A percentile compares a stretch with the other conserved stretches of the same genome.
Conservation (phyloP, 768 basidiomycete genomes). For the Kwoniella dendrophila region DNA sequence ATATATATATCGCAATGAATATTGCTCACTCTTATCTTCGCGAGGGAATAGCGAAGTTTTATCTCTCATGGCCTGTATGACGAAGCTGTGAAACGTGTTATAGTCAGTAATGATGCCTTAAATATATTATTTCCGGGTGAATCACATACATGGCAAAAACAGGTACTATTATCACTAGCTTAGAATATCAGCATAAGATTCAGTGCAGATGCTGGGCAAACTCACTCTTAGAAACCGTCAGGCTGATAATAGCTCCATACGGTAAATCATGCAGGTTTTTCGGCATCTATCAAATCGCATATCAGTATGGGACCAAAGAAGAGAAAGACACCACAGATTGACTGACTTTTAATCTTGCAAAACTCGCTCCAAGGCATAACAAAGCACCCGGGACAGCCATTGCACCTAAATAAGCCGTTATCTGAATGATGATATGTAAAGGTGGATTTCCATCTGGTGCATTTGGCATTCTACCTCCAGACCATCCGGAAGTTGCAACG, state of each 20-base stretch:
- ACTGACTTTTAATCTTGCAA: conserved; percentile 56
- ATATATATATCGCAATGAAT: too few species aligned
- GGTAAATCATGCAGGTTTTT: conserved; percentile 57
- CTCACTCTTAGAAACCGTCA: conserved; percentile 56
- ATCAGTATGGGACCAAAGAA: neutral
- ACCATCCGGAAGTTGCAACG: conserved; percentile 54
- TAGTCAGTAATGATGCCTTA: neutral
- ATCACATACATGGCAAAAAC: conserved; percentile 54
- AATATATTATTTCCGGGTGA: neutral
- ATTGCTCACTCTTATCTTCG: conserved; percentile 54
- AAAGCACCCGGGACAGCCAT: conserved; percentile 52
- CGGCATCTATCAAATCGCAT: conserved; percentile 36
- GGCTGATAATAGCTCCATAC: conserved; percentile 55
- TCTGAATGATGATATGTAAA: conserved; percentile 58
- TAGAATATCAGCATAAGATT: neutral
- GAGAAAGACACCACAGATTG: neutral
- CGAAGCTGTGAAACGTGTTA: conserved; percentile 28
- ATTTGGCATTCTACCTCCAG: conserved; percentile 55
- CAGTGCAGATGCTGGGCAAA: neutral
- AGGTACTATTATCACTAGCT: conserved; percentile 58
- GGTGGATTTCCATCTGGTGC: conserved; percentile 60
- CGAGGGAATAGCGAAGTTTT: conserved; percentile 55
- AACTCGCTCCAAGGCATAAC: conserved; percentile 58
- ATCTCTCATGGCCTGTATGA: conserved; percentile 49
- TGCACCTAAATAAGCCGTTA: conserved; percentile 52